Conservation (phyloP, 352 stramenopile species). For the Globisporangium cystogenes region DNA sequence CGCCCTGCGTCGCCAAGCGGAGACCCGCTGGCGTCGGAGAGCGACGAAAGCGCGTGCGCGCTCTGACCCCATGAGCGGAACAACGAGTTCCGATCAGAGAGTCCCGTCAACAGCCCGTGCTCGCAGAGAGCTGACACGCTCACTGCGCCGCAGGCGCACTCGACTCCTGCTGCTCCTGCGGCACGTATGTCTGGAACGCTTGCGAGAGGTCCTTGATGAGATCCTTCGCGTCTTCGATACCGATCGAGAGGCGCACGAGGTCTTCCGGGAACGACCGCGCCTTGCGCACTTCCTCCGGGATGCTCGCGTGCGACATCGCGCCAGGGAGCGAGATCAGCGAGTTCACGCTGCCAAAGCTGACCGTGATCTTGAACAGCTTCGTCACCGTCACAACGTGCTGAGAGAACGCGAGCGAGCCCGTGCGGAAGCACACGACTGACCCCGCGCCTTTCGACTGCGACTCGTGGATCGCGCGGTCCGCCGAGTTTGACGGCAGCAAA, state of each 20-base stretch:
- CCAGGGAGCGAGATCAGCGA: conserved; percentile 89
- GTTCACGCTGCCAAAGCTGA: conserved; percentile 91
- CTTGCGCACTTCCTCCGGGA: conserved; percentile 90
- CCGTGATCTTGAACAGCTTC: conserved; percentile 94
- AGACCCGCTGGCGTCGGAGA: conserved; percentile 6
- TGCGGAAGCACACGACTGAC: conserved; percentile 90
- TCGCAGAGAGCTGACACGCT: neutral
- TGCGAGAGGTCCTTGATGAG: conserved; percentile 92
- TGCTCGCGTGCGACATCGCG: conserved; percentile 95
- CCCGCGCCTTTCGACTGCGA: conserved; percentile 78
- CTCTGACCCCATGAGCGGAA: conserved; percentile 17
- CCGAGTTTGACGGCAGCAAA: conserved; percentile 57
- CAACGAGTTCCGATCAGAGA: conserved; percentile 8
- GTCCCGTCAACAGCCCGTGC: conserved; percentile 9
- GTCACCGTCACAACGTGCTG: conserved; percentile 88
- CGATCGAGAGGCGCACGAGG: conserved; percentile 92
- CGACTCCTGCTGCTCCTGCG: conserved; percentile 8
- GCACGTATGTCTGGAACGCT: conserved; percentile 82
- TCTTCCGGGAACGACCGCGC: conserved; percentile 90
- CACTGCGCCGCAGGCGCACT: conserved; percentile 5
- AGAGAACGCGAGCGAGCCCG: conserved; percentile 78
- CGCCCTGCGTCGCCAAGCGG: conserved; percentile 8
- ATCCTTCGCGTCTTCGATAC: conserved; percentile 93
- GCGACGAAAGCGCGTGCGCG: conserved; percentile 13
- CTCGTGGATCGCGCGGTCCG: conserved; percentile 80